A percentile compares a stretch with the other conserved stretches of the same genome.
phyloP scores from a whole-genome alignment of 2,329 filamentous ascomycete genomes.

The Botrytis hyacinthi region DNA sequence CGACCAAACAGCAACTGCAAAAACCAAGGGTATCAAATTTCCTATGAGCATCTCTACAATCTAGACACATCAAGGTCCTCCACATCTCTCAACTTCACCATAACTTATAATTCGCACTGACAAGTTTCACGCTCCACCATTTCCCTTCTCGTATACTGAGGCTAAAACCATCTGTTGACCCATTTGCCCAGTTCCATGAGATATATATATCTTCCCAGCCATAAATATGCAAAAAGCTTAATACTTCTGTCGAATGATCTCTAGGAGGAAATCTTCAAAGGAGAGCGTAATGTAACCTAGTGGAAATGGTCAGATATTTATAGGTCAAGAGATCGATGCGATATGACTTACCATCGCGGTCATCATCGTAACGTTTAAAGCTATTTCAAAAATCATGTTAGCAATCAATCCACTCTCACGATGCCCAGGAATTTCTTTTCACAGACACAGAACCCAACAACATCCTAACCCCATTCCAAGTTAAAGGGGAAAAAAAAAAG shows the following conservation, averaged over 20 bases:
- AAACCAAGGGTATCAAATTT: conserved; percentile 23
- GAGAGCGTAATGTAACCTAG: conserved; percentile 70
- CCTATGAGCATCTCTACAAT: conserved; percentile 17
- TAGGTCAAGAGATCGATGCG: neutral
- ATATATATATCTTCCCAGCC: no score
- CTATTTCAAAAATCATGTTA: conserved; percentile 1
- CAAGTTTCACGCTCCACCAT: neutral
- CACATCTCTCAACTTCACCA: neutral
- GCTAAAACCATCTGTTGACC: neutral
- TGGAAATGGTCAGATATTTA: neutral
- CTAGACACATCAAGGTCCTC: neutral
- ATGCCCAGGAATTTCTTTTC: neutral
- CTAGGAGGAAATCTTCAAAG: conserved; percentile 48
- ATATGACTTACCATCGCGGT: conserved; percentile 67
- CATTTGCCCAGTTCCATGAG: no score
- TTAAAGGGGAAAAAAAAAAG: neutral
- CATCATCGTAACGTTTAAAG: conserved; percentile 98
- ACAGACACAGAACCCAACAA: neutral
- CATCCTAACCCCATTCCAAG: neutral
- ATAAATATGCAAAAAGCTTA: neutral
- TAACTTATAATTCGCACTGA: neutral
- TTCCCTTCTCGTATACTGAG: neutral
- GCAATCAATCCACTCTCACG: neutral
- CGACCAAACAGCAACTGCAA: neutral
- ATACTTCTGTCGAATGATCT: conserved; percentile 37